Base-by-base conservation (phyloP, 164 flowering plant species). In the Vitis cinerea region DNA sequence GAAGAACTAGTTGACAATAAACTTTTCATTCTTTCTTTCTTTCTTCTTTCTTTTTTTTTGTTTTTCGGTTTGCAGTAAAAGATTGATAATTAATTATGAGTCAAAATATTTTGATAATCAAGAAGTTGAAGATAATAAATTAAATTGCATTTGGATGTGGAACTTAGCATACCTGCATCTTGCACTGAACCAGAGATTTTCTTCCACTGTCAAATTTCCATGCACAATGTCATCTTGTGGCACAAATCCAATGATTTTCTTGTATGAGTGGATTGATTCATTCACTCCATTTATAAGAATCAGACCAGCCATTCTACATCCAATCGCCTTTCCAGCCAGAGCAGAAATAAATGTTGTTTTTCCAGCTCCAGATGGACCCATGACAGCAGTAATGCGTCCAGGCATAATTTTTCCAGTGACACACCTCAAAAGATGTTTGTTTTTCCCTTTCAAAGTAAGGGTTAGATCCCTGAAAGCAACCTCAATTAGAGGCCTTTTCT, bases 341-440 rank as follows among this genome's bases (percentile, higher is more conserved):
- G 99, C 99, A 77, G 90, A 90, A 71, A 96, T 93, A 78, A 96
- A 92, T 9, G 97, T 94, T 47, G 99, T 96, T 77, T 96, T 96
- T 16, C 99, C 99, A 74, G 99, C 99, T 50, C 99, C 99, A 50
- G 99, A 94, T 51, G 99, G 99, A 53, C 99, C 99, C 99, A 96
- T 96, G 64, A 96, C 98, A 75, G 99, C 94, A 65, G 98, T 86
- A 65, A 96, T 87, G 50, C 90, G 95, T 9, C 99, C 99, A 50
- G 98, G 97, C 81, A 75, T 77, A 58, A 96, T 78, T 72, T 87
- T 92, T 52, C 99, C 99, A 23, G 94, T 90, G 23, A 96, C 95
- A 83, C 92, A 77, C 75, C 97, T 86, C 81, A 96, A 67, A 13
- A 96, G 80, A 72, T 87, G 88, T 71, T 83, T 92, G 60, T 87